Evolutionary conservation across 352 stramenopile species (phyloP), one percentile per base, ranked within the genome.

Genomic region (Phytophthora fragariae): DNA sequence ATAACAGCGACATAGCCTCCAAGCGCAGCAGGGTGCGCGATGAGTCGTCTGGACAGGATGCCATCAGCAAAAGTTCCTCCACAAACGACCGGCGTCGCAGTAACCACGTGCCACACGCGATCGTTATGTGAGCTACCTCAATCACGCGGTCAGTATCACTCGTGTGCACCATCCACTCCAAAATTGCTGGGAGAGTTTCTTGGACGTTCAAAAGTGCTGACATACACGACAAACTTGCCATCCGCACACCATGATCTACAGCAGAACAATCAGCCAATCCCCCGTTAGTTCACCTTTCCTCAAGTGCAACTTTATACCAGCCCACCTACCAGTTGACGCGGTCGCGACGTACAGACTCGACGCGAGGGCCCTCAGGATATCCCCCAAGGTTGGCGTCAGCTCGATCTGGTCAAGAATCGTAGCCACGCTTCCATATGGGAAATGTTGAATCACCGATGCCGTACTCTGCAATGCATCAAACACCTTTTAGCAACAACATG

Each of bases 1-100:
- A 93, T 37, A 97, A 68, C 50, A 95, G 69, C 8, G 87, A 92
- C 85, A 97, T 95, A 0, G 90, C 88, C 24, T 97, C 90, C 29
- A 97, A 77, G 2, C 90, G 82, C 55, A 92, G 71, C 0, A 97
- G 54, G 3, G 75, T 79, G 9, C 79, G 80, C 2, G 80, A 83
- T 1, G 80, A 68, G 35, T 93, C 86, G 39, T 93, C 87, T 0
- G 85, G 83, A 11, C 73, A 72, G 5, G 87, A 92, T 8, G 90
- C 88, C 14, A 91, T 84, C 21, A 82, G 44, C 33, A 97, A 62
- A 41, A 97, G 75, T 65, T 95, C 88, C 62, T 93, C 86, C 1
- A 95, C 81, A 59, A 97, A 95, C 12, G 85, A 90, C 15, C 75
- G 73, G 41, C 84, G 87, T 55, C 79, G 82, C n/a, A 91, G 65